Evolutionary conservation across 805 yeast species (phyloP).

Genomic region (Lachancea waltii): DNA sequence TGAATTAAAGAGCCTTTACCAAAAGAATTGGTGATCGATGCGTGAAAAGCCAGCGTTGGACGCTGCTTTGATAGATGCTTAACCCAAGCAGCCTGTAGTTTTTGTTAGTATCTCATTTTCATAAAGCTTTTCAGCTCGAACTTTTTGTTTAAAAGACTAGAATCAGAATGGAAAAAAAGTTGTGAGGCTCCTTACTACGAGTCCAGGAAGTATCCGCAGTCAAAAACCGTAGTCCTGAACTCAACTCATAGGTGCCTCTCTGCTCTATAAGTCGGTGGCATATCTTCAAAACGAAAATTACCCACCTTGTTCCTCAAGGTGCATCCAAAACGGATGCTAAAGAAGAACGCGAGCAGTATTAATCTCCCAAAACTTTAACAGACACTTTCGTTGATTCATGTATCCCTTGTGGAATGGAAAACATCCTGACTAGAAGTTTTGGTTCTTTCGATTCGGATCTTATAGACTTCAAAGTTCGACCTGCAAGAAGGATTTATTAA

Average conservation of each 20-base stretch:
- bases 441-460: too few relatives aligned
- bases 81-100: conserved; percentile 91
- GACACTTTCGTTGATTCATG: conserved; percentile 53
- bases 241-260: conserved; percentile 70
- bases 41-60: conserved; percentile 97
- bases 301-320: conserved; percentile 35
- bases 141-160: too few relatives aligned
- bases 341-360: conserved; percentile 51
- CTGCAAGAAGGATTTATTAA: too few relatives aligned
- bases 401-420: conserved; percentile 14
- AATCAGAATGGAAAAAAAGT: conserved; percentile 7
- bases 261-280: conserved; percentile 41
- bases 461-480: too few relatives aligned
- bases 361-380: conserved; percentile 97
- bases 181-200: conserved; percentile 94
- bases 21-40: conserved; percentile 93
- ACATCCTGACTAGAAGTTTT: conserved; percentile 84
- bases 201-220: conserved; percentile 25
- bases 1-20: conserved; percentile 97
- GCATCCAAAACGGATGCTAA: conserved; percentile 31
- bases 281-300: conserved; percentile 41
- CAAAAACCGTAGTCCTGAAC: conserved; percentile 26
- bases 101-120: background rate
- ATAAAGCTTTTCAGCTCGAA: too few relatives aligned
- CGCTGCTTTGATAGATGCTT: conserved; percentile 84